Base-by-base conservation (phyloP, 768 basidiomycete species). In the Mycena polygramma region DNA sequence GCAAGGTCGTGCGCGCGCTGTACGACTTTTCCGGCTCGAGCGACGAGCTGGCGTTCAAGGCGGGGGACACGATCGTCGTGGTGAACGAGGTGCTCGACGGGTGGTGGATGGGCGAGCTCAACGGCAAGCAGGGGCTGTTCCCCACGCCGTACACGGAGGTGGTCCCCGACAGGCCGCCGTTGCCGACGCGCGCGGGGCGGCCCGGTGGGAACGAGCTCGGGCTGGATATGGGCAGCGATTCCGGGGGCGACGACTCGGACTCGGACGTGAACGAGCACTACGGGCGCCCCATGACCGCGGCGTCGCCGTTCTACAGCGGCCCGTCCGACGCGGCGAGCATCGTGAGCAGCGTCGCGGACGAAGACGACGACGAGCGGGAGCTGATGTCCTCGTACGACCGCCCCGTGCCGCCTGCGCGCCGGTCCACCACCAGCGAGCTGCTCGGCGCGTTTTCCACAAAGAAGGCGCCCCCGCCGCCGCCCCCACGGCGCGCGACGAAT, bases 71-170 rank as follows among this genome's bases (percentile, higher is more conserved):
- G 73, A 92, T 98, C 66, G 79, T 85, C 17, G 90, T 96, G 36
- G 74, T 94, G 36, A 90, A 90, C 41, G 94, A 97, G 77, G 93
- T 96, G 0, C 83, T 95, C 41, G 93, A 94, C 70, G 95, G 90
- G 69, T 97, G 96, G 96, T 97, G 94, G 93, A 88, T 95, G 83
- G 96, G 95, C 9, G 90, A 93, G 77, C 77, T 89, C 41, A 81
- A 87, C 64, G 94, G 93, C 2, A 84, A 84, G 70, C 89, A 86
- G 60, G 96, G 96, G 17, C 78, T 97, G 49, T 97, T 98, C 85
- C 96, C 96, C 0, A 86, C 89, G 1, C 86, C 90, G 8, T 93
- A 95, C 79, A 91, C 90, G 11, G 92, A 95, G 73, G 76, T 82
- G 36, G 75, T 86, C 1, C 76, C 79, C 11, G 77, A 81, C 26